Conservation (phyloP, 2,329 filamentous ascomycete genomes). For the Beauveria brongniartii region DNA sequence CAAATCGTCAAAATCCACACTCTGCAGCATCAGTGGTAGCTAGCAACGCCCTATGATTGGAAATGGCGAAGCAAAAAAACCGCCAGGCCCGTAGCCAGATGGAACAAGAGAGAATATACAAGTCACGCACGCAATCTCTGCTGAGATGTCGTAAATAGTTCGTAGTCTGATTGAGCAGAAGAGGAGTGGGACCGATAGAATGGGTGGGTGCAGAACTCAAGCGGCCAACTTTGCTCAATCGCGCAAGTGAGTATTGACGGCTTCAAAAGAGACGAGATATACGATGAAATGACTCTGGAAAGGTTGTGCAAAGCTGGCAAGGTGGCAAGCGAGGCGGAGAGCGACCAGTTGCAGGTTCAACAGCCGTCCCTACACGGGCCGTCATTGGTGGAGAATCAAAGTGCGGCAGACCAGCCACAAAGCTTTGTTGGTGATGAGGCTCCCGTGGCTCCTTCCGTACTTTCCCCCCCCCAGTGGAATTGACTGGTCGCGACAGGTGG, state of each 20-base stretch:
- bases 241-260: not conserved
- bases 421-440: not conserved
- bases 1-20: not conserved
- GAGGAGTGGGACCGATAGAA: not conserved
- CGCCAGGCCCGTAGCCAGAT: not conserved
- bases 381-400: conserved; percentile 9
- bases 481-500: not conserved
- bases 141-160: not conserved
- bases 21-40: not conserved
- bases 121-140: not conserved
- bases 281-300: too few relatives aligned
- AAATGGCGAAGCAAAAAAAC: not conserved
- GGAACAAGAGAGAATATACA: not conserved
- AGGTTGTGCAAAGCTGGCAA: not conserved
- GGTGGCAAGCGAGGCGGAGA: not conserved
- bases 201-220: not conserved
- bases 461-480: not conserved
- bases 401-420: not conserved
- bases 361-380: not conserved
- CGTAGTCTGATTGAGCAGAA: not conserved
- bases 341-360: not conserved
- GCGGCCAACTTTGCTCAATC: not conserved
- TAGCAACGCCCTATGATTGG: not conserved
- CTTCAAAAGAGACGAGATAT: not conserved
- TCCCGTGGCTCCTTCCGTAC: not conserved